Conservation (phyloP, 169 alveolate species). For the Cystoisospora suis region DNA sequence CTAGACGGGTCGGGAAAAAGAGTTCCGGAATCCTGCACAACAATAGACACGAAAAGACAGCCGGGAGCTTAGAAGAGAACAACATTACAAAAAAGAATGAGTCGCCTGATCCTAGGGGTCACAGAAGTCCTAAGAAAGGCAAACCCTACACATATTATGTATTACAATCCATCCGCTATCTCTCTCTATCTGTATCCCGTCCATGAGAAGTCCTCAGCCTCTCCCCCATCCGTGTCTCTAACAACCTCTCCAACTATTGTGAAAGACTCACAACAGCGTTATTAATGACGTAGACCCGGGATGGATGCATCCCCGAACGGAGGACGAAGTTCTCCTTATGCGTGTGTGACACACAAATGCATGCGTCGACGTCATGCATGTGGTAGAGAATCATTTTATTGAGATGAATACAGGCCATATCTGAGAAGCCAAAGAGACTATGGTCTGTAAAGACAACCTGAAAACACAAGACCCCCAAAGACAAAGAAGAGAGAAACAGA, state of each 20-base stretch:
- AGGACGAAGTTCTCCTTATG: constrained; percentile 94
- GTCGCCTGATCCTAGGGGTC: too few relatives aligned
- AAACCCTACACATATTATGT: too few relatives aligned
- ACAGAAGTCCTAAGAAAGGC: too few relatives aligned
- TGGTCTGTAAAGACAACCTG: constrained; percentile 97
- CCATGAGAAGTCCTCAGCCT: neutral
- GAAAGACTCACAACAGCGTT: constrained; percentile 82
- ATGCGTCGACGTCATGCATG: constrained; percentile 86
- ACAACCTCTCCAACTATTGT: too few relatives aligned
- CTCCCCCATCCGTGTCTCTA: neutral
- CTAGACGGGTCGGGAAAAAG: constrained; percentile 72
- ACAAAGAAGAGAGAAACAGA: neutral
- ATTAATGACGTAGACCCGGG: constrained; percentile 87
- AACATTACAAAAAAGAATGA: too few relatives aligned
- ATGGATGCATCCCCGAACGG: constrained; percentile 93
- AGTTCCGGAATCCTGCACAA: neutral
- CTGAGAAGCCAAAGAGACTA: constrained; percentile 97
- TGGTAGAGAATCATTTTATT: constrained; percentile 82
- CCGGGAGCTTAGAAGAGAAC: neutral
- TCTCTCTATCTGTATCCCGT: neutral
- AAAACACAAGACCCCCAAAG: neutral
- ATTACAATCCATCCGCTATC: neutral
- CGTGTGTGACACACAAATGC: constrained; percentile 88
- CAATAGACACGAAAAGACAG: neutral
- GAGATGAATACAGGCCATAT: constrained; percentile 93